Evolutionary conservation across 2,329 filamentous ascomycete genomes (phyloP), one percentile per base, ranked within the genome.

Genomic region (Aureobasidium lini): DNA sequence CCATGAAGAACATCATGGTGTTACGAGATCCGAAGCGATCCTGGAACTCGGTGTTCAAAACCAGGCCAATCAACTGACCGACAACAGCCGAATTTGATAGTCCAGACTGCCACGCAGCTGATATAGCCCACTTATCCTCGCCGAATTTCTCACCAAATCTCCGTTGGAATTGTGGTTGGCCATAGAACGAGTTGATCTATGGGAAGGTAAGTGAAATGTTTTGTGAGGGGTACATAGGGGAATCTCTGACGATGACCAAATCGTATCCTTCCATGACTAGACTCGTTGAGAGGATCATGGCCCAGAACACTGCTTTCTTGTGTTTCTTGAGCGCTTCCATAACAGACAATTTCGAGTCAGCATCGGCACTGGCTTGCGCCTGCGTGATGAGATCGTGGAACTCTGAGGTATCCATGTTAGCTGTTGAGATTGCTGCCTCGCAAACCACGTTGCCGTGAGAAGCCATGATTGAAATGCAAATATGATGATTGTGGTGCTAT

Each of bases 161-260:
- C 2, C 82, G 81, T 66, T 84, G 84, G 62, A 83, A 77, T 16
- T 69, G 77, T 0, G 81, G 81, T 52, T 79, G 81, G 2, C 81
- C 79, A 65, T 83, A 86, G 57, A 87, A 75, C 34, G 48, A 52
- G 23, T 52, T 62, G 84, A 84, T 31, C 83, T 83, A n/a, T 86
- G 75, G 10, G 87, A 77, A 83, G 0, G 82, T 81, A 8, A 67
- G 87, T 84, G 65, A 15, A 2, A n/a, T 11, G 15, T 16, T 86
- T 87, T 16, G 63, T 82, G 16, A 18, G 11, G 11, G 44, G 32
- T 1, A 6, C 5, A 2, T 2, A 16, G 3, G 7, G 7, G 31
- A 18, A 7, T n/a, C 9, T 15, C 48, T n/a, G 6, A 52, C 48
- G 5, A 52, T 52, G 36, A 52, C 48, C 11, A 52, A 23, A 8